These are phyloP conservation scores for Eucalyptus guilfoylei DNA, from an alignment of 345 rosid genomes.

Conservation along the genomic window DNA sequence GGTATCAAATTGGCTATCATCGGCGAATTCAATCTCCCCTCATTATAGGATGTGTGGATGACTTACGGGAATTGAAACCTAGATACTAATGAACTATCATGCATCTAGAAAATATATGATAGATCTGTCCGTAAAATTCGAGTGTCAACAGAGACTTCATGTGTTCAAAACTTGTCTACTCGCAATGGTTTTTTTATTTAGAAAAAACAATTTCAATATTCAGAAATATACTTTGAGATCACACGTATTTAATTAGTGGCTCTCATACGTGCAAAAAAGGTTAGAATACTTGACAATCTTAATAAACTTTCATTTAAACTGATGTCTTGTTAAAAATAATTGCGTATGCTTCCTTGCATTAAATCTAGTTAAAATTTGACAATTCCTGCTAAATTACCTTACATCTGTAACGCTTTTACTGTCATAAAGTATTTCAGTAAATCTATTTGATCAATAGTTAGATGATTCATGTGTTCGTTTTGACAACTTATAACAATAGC, in stretches of 20 bases:
- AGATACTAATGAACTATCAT: not conserved
- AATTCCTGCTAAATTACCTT: not conserved
- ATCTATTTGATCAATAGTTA: not conserved
- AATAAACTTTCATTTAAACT: not conserved
- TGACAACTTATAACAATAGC: too few relatives aligned
- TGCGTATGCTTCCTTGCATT: not conserved
- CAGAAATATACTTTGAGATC: not conserved
- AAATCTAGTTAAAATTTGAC: not conserved
- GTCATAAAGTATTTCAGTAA: not conserved
- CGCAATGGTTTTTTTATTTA: not conserved
- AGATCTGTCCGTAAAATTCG: too few relatives aligned
- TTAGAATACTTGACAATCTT: not conserved
- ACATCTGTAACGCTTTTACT: not conserved
- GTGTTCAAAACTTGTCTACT: not conserved
- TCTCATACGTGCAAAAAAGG: not conserved
- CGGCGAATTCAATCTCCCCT: not conserved
- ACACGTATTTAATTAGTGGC: not conserved
- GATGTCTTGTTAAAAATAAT: not conserved
- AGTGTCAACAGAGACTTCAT: not conserved
- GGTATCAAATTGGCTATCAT: not conserved
- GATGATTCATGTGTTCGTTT: not conserved
- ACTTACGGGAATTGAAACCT: not conserved
- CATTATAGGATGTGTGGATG: not conserved
- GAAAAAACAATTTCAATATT: not conserved
- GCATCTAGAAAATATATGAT: not conserved